A percentile compares a stretch with the other conserved stretches of the same genome.
These are phyloP conservation scores for Aspergillus avenaceus DNA, from an alignment of 495 filamentous ascomycete genomes.

Conservation along the genomic window DNA sequence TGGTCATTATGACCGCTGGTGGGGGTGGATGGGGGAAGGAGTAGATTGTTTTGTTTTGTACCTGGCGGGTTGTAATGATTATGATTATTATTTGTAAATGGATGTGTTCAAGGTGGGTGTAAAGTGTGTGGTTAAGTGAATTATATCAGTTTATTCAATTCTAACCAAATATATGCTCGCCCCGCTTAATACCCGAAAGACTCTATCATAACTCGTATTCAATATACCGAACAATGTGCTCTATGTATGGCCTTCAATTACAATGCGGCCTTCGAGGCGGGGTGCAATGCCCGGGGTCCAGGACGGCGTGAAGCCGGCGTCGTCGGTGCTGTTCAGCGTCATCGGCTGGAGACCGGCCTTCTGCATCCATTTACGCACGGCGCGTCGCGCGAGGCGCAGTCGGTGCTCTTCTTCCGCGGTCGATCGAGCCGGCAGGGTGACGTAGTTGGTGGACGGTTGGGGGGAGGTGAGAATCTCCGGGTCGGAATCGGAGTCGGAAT, in stretches of 20 bases:
- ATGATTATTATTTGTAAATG: not conserved
- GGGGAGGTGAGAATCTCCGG: constrained; percentile 38
- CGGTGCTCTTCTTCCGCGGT: constrained; percentile 36
- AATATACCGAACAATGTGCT: not conserved
- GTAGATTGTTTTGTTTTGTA: not conserved
- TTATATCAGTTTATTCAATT: too few species aligned
- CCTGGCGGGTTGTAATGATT: not conserved
- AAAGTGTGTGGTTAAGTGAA: too few species aligned
- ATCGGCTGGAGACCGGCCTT: constrained; percentile 54
- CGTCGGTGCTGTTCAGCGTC: constrained; percentile 32
- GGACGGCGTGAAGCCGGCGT: constrained; percentile 54
- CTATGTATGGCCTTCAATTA: constrained; percentile 21
- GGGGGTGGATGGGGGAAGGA: constrained; percentile 48
- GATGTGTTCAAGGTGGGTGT: too few species aligned
- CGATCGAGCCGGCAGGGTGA: constrained; percentile 34
- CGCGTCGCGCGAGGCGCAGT: constrained; percentile 51
- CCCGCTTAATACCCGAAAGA: too few species aligned
- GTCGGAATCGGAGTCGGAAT: constrained; percentile 44
- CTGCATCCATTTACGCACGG: constrained; percentile 71
- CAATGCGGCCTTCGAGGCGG: constrained; percentile 70
- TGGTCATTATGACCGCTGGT: constrained; percentile 63
- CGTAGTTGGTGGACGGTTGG: constrained; percentile 34
- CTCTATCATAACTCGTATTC: not conserved
- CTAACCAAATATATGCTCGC: not conserved
- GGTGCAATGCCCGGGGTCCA: constrained; percentile 82